Conservation (phyloP, 352 stramenopile species). For the Pythium aquatile region DNA sequence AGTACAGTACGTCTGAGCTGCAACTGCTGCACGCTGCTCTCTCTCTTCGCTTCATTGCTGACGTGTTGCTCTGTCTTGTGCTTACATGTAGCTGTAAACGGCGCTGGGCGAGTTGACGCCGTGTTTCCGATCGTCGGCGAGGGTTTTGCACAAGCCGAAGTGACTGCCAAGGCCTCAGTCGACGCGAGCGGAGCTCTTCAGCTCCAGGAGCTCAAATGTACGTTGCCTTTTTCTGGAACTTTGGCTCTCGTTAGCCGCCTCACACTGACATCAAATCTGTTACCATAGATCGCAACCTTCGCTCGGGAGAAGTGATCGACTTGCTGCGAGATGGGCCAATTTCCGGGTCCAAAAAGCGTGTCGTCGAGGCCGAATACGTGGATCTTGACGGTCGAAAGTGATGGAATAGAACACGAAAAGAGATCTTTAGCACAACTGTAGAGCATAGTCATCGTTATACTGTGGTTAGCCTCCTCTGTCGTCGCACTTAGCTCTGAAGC, state of each 20-base stretch:
- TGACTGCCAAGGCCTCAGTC: slow-evolving; percentile 58
- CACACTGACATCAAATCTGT: not conserved
- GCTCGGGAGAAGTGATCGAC: slow-evolving; percentile 65
- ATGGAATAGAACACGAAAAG: slow-evolving; percentile 8
- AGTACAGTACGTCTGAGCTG: slow-evolving; percentile 56
- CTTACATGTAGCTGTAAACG: slow-evolving; percentile 51
- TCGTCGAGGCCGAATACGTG: slow-evolving; percentile 76
- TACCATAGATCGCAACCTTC: slow-evolving; percentile 45
- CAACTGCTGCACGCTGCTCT: not conserved
- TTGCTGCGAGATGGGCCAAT: slow-evolving; percentile 45
- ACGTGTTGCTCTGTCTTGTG: slow-evolving; percentile 5
- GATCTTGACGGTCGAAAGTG: slow-evolving; percentile 40
- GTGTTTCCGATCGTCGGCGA: slow-evolving; percentile 55
- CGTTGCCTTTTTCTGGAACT: slow-evolving; percentile 8
- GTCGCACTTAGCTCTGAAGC: slow-evolving; percentile 36
- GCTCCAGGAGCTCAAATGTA: slow-evolving; percentile 69
- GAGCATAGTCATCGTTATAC: not conserved
- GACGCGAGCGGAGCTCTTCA: slow-evolving; percentile 36
- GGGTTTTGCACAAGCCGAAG: slow-evolving; percentile 34
- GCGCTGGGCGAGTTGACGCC: slow-evolving; percentile 55
- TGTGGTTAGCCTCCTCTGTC: not conserved
- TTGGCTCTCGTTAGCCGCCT: not conserved
- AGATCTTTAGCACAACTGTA: not conserved
- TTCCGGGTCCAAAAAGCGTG: slow-evolving; percentile 40
- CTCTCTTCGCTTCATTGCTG: not conserved